Evolutionary conservation across 1,139 yeast genomes (phyloP).

Genomic region (Protomyces inundatus): DNA sequence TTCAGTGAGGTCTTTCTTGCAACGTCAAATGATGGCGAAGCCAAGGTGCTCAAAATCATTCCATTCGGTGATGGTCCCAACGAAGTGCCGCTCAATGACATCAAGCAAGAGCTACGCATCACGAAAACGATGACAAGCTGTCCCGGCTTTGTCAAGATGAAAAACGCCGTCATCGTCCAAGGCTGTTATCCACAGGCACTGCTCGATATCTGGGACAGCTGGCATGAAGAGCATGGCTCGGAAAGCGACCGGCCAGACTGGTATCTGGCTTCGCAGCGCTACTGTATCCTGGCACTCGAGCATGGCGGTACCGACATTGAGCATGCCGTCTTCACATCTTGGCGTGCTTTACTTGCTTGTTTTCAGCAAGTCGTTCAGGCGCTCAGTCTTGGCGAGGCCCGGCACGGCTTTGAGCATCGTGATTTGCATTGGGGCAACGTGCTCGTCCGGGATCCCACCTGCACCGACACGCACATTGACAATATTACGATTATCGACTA

Average conservation of each 20-base stretch:
- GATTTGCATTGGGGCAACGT: slow-evolving; percentile 64
- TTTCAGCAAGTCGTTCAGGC: slow-evolving; percentile 52
- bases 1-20: slow-evolving; percentile 46
- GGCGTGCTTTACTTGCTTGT: slow-evolving; percentile 51
- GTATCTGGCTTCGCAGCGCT: slow-evolving; percentile 42
- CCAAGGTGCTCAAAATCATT: slow-evolving; percentile 46
- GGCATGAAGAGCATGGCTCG: slow-evolving; percentile 36
- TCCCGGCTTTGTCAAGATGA: slow-evolving; percentile 45
- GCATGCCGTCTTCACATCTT: slow-evolving; percentile 43
- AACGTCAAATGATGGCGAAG: slow-evolving; percentile 22
- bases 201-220: slow-evolving; percentile 46
- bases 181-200: slow-evolving; percentile 46
- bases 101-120: slow-evolving; percentile 48
- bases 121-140: slow-evolving; percentile 41
- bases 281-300: slow-evolving; percentile 46
- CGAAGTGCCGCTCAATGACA: slow-evolving; percentile 45
- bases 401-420: slow-evolving; percentile 58
- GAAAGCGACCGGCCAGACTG: slow-evolving; percentile 40
- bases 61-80: slow-evolving; percentile 46
- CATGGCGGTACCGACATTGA: slow-evolving; percentile 50
- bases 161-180: slow-evolving; percentile 44
- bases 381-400: slow-evolving; percentile 49
- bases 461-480: slow-evolving; percentile 26
- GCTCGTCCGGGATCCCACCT: slow-evolving; percentile 34
- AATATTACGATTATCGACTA: slow-evolving; percentile 54